Evolutionary conservation across 2,329 filamentous ascomycete species (phyloP), one percentile per base, ranked within the genome.

Genomic region (Trichoderma guizhouense): DNA sequence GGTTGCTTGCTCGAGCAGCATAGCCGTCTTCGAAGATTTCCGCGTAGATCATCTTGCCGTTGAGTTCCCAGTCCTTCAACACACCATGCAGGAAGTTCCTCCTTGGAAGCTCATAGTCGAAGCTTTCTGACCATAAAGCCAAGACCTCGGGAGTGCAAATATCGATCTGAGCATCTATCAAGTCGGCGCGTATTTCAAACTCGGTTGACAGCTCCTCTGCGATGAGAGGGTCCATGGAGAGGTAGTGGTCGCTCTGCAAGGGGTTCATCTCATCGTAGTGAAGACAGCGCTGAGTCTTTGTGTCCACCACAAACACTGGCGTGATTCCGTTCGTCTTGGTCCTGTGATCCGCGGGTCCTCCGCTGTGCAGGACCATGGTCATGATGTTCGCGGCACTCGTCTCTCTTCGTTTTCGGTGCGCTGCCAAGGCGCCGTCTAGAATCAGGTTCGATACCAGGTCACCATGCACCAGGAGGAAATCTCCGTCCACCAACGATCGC

Each of bases 91-190:
- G 83, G 77, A 97, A 98, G 77, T 97, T 94, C 77, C 91, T 92
- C 69, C 95, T 89, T 1, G 95, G 94, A 8, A 94, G 87, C 80
- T 98, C 94, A 81, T 97, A 98, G 81, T 99, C 95, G 77, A 98
- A 99, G 79, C 95, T 97, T 82, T 99, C 96, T 9, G 94, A 96
- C 93, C 96, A 99, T 71, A 98, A 84, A 8, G 95, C 95, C 57
- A 98, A 87, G 9, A 98, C 95, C 79, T 98, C 96, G 0, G 95
- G 95, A 1, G 96, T 98, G 82, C 95, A 98, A 74, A 99, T 98
- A 79, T 99, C 96, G 78, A 99, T 96, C 67, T 93, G 93, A 76
- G 94, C 95, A 81, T 99, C 96, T 73, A 98, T 92, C 72, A 99
- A 84, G 81, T 99, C 95, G 74, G 92, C 89, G 51, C 95, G 90